Evolutionary conservation across 768 basidiomycete genomes (phyloP).

Genomic region (Psilocybe azurescens): DNA sequence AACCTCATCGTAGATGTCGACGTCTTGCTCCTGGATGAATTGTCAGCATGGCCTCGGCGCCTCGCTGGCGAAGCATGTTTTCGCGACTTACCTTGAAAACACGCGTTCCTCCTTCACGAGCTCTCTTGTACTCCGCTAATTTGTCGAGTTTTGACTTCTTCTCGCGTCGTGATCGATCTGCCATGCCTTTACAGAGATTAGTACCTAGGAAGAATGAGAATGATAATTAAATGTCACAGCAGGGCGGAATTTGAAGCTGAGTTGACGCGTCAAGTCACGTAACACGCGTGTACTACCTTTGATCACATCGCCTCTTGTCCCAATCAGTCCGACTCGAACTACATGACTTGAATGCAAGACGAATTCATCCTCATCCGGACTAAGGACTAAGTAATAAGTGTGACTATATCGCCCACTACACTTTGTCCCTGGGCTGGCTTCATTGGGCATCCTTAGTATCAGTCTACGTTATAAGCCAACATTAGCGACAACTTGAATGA

Average conservation of each 20-base stretch:
- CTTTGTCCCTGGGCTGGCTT: too few relatives aligned
- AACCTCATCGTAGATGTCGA: constrained; percentile 85
- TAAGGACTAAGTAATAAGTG: too few relatives aligned
- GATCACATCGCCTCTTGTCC: too few relatives aligned
- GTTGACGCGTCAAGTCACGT: constrained; percentile 23
- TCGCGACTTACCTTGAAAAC: constrained; percentile 55
- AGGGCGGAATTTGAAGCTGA: constrained; percentile 22
- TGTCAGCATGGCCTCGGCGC: background rate
- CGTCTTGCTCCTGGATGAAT: constrained; percentile 55
- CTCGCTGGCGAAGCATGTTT: background rate
- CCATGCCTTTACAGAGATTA: constrained; percentile 29
- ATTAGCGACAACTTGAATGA: too few relatives aligned
- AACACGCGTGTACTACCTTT: background rate
- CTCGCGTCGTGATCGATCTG: constrained; percentile 47
- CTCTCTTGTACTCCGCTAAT: constrained; percentile 64
- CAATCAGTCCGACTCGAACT: too few relatives aligned
- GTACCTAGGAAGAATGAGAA: background rate
- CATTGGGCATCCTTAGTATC: too few relatives aligned
- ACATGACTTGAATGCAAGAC: too few relatives aligned
- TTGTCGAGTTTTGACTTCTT: constrained; percentile 47
- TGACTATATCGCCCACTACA: too few relatives aligned
- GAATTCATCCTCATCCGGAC: too few relatives aligned
- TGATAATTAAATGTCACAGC: constrained; percentile 4
- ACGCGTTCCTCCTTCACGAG: constrained; percentile 63
- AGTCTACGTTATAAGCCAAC: too few relatives aligned